Evolutionary conservation across 208 protist species (phyloP).

Genomic region (Acanthamoeba quina): DNA sequence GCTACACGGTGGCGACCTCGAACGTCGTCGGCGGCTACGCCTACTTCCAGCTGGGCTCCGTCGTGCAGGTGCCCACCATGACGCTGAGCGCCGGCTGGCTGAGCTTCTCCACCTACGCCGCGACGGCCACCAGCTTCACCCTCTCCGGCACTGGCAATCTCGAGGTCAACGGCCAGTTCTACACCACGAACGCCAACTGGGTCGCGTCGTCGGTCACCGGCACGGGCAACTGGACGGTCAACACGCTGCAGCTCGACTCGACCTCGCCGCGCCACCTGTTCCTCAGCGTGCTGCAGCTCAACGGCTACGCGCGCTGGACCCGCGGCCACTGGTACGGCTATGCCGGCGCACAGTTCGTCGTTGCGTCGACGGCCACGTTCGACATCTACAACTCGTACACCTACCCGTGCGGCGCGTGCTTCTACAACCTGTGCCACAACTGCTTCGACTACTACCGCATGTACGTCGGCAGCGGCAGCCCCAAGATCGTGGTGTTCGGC

Average conservation of each 20-base stretch:
- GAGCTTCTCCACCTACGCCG: slow-evolving; percentile 1
- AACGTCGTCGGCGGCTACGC: slow-evolving; percentile 8
- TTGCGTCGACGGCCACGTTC: slow-evolving; percentile 40
- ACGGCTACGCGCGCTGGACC: slow-evolving; percentile 56
- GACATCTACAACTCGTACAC: slow-evolving; percentile 54
- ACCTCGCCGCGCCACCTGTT: neutral
- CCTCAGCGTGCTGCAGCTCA: slow-evolving; percentile 46
- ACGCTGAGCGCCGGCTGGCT: slow-evolving; percentile 39
- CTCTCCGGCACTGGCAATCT: slow-evolving; percentile 5
- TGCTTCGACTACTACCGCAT: slow-evolving; percentile 71
- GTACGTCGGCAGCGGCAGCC: slow-evolving; percentile 5
- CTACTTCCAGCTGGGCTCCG: slow-evolving; percentile 55
- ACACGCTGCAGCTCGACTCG: slow-evolving; percentile 3
- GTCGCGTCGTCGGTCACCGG: neutral
- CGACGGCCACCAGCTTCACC: slow-evolving; percentile 31
- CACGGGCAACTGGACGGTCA: slow-evolving; percentile 64
- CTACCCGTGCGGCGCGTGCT: slow-evolving; percentile 25
- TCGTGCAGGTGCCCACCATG: neutral
- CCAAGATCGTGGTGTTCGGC: slow-evolving; percentile 63
- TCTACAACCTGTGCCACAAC: slow-evolving; percentile 65
- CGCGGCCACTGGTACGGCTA: slow-evolving; percentile 50
- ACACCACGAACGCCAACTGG: neutral
- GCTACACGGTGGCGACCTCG: slow-evolving; percentile 27
- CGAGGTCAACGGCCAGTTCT: slow-evolving; percentile 43
- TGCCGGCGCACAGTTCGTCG: slow-evolving; percentile 9